Evolutionary conservation across 1,139 yeast genomes (phyloP), one percentile per base, ranked within the genome.

Genomic region (Ashbya aceris): DNA sequence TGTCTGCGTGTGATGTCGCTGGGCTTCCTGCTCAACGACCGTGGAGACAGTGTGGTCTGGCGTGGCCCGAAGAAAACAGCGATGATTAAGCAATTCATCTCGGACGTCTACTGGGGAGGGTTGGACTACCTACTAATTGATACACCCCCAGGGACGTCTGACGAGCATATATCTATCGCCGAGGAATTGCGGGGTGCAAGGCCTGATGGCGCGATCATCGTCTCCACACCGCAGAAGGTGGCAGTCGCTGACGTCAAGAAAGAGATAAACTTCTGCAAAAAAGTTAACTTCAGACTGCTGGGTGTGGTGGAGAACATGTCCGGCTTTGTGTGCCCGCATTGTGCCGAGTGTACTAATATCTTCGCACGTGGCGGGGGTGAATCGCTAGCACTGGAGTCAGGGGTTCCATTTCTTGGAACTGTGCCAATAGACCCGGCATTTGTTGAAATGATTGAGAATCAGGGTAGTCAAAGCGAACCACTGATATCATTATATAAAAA

Each of bases 71-170:
- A 89, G 62, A 93, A 93, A 60, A 89, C 97, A 0, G 96, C 97
- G 17, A 91, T 93, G 97, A 84, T 93, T 36, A 74, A 91, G 44
- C 99, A 93, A 62, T 89, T 93, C 57, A 69, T 93, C 36, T 77
- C 78, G 47, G 97, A 91, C 60, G 96, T 91, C 1, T 76, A 77
- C 13, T 93, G 98, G 98, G 95, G 87, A 0, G 73, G 72, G 12
- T 60, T 81, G 38, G 96, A 89, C 61, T 93, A 85, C 58, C 65
- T 93, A 44, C 67, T 93, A 35, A 89, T 93, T 7, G 99, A 93
- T 58, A 91, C 99, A 0, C 99, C 99, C 0, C 99, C 99, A 0
- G 99, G 99, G 0, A 91, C 99, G 0, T 83, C 95, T 0, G 99
- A 93, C 61, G 99, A 93, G 61, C 99, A 93, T 62, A 91, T 93